These are phyloP conservation scores for Boletus barrowsii DNA, from an alignment of 768 basidiomycete genomes.

Conservation along the genomic window DNA sequence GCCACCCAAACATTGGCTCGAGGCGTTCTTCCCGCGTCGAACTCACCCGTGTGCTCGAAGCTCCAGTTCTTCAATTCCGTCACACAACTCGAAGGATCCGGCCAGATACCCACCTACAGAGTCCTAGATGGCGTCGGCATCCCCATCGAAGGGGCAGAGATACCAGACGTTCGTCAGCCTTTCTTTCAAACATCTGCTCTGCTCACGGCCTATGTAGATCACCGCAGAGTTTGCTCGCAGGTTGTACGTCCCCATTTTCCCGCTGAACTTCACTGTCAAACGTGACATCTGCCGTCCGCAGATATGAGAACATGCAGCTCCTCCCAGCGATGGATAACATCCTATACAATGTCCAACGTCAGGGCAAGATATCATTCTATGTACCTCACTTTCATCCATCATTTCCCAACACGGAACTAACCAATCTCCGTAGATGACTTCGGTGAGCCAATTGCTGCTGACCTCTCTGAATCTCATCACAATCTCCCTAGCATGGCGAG, in stretches of 20 bases:
- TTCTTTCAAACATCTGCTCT: background rate
- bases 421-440: slow-evolving; percentile 60
- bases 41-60: slow-evolving; percentile 63
- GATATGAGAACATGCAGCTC: slow-evolving; percentile 77
- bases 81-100: slow-evolving; percentile 41
- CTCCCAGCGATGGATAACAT: slow-evolving; percentile 84
- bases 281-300: slow-evolving; percentile 18
- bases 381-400: slow-evolving; percentile 40
- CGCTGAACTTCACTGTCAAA: background rate
- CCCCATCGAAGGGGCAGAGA: slow-evolving; percentile 65
- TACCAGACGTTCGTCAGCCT: slow-evolving; percentile 61
- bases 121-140: slow-evolving; percentile 79
- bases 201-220: slow-evolving; percentile 43
- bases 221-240: slow-evolving; percentile 63
- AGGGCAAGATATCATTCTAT: slow-evolving; percentile 91
- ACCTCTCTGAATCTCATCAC: slow-evolving; percentile 1
- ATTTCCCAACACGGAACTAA: slow-evolving; percentile 7
- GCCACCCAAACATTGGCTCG: slow-evolving; percentile 1
- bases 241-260: slow-evolving; percentile 39
- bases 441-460: slow-evolving; percentile 47
- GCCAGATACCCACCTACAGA: slow-evolving; percentile 81
- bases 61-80: slow-evolving; percentile 82
- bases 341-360: slow-evolving; percentile 88
- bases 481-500: slow-evolving; percentile 66
- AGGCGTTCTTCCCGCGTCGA: slow-evolving; percentile 40